Conservation (phyloP, 2,329 filamentous ascomycete genomes). For the Sporothrix variecibatus region DNA sequence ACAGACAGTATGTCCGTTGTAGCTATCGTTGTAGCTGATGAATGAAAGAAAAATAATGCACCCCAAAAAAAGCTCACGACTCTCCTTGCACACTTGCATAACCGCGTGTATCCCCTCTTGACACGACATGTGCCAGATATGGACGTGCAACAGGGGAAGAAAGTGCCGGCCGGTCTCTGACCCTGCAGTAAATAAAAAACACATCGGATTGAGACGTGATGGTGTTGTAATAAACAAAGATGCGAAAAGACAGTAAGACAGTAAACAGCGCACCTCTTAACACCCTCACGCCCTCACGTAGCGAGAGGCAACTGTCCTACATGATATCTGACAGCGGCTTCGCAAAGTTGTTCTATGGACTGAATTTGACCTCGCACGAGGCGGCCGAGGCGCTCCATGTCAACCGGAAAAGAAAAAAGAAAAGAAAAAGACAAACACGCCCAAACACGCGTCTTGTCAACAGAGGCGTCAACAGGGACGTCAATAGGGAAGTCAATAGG, state of each 20-base stretch:
- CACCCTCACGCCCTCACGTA: neutral
- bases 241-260: neutral
- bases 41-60: neutral
- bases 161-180: neutral
- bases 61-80: neutral
- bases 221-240: neutral
- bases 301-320: neutral
- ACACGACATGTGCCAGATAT: slow-evolving; percentile 17
- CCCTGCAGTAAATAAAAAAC: neutral
- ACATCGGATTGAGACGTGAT: neutral
- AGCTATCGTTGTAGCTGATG: neutral
- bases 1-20: too few species aligned
- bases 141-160: too few species aligned
- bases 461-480: neutral
- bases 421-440: neutral
- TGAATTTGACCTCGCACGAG: neutral
- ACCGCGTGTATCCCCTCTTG: neutral
- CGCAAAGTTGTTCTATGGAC: neutral
- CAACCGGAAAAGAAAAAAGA: neutral
- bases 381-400: neutral
- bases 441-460: neutral
- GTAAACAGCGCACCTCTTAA: neutral
- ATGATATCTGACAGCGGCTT: neutral
- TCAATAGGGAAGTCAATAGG: neutral
- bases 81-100: neutral